Conservation (phyloP, 192 early-diverging fungal species). For the Rhizoclosmatium sp. region DNA sequence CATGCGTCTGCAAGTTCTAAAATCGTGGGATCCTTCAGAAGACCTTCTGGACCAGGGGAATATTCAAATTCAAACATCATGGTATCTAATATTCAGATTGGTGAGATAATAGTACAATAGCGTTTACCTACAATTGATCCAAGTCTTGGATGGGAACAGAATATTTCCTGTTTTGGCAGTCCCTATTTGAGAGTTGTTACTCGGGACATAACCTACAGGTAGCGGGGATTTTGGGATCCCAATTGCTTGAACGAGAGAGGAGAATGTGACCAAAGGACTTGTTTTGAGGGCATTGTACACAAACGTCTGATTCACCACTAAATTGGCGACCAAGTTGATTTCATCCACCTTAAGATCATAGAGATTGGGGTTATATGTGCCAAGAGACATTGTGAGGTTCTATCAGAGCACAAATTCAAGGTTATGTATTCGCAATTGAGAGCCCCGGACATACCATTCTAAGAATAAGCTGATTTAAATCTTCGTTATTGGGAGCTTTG, state of each 20-base stretch:
- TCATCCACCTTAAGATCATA: slow-evolving; percentile 28
- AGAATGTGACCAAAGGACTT: not conserved
- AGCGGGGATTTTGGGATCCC: not conserved
- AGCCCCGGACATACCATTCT: not conserved
- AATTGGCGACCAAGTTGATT: slow-evolving; percentile 17
- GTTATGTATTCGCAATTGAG: not conserved
- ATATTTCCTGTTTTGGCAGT: not conserved
- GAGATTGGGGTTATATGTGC: slow-evolving; percentile 37
- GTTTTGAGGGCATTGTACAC: slow-evolving; percentile 18
- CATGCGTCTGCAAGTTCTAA: slow-evolving; percentile 23
- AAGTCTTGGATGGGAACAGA: slow-evolving; percentile 14
- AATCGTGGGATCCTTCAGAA: slow-evolving; percentile 28
- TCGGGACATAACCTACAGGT: not conserved
- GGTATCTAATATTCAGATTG: not conserved
- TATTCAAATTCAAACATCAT: slow-evolving; percentile 32
- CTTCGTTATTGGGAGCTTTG: not conserved
- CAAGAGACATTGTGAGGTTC: slow-evolving; percentile 28
- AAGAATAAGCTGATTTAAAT: slow-evolving; percentile 12
- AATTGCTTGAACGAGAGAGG: slow-evolving; percentile 8
- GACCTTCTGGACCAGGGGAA: slow-evolving; percentile 23
- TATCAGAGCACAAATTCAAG: not conserved
- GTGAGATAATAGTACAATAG: not conserved
- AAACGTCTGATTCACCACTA: slow-evolving; percentile 23
- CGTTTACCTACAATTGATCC: slow-evolving; percentile 9
- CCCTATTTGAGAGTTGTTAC: slow-evolving; percentile 7